These are phyloP conservation scores for Dendrobium officinale DNA, from an alignment of 106 monocot genomes.

Conservation along the genomic window DNA sequence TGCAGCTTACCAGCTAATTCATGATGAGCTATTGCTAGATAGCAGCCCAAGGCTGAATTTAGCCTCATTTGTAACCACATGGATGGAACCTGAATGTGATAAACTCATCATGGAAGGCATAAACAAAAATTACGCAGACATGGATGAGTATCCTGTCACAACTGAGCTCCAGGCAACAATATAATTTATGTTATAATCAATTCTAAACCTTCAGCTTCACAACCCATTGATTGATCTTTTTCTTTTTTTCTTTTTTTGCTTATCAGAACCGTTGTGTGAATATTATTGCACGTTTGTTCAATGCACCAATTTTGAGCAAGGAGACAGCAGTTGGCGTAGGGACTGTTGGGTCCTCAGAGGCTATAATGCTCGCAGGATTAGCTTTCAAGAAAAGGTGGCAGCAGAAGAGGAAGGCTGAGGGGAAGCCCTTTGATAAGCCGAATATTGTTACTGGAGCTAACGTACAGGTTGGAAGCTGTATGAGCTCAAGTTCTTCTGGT, in stretches of 20 bases:
- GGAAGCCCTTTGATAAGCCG: slow-evolving; percentile 25
- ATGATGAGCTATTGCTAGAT: slow-evolving; percentile 4
- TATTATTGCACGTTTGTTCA: slow-evolving; percentile 52
- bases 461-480: neutral
- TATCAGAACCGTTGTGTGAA: slow-evolving; percentile 58
- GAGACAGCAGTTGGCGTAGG: slow-evolving; percentile 45
- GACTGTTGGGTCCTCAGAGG: slow-evolving; percentile 59
- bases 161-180: slow-evolving; percentile 6
- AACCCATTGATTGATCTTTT: neutral
- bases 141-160: slow-evolving; percentile 13
- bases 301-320: slow-evolving; percentile 23
- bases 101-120: slow-evolving; percentile 4
- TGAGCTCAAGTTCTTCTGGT: no score
- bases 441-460: slow-evolving; percentile 42
- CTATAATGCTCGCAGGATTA: slow-evolving; percentile 32
- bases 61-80: slow-evolving; percentile 8
- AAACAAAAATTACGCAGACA: slow-evolving; percentile 9
- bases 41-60: slow-evolving; percentile 6
- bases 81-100: slow-evolving; percentile 13
- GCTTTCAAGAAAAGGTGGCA: slow-evolving; percentile 56
- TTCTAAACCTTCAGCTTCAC: neutral
- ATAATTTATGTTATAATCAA: neutral
- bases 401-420: slow-evolving; percentile 36
- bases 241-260: neutral
- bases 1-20: slow-evolving; percentile 6